These are phyloP conservation scores for Capronia americana DNA, from an alignment of 2,329 filamentous ascomycete species.

Conservation along the genomic window DNA sequence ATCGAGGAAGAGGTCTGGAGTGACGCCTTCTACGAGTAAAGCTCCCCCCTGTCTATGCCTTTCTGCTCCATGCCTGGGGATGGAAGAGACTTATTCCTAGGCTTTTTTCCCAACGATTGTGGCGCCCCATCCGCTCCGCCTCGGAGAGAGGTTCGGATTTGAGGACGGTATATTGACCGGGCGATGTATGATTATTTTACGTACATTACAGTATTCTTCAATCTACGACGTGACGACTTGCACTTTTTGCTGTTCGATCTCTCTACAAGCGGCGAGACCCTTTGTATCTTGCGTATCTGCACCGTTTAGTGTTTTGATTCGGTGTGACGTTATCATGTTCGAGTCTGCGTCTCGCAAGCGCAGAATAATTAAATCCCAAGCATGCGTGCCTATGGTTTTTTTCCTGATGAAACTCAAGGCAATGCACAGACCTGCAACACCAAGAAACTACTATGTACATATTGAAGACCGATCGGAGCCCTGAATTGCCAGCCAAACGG, in stretches of 20 bases:
- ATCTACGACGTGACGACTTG: not conserved
- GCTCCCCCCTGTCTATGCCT: not conserved
- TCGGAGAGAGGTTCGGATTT: slow-evolving; percentile 11
- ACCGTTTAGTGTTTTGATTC: not conserved
- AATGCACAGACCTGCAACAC: too few relatives aligned
- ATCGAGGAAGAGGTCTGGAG: slow-evolving; percentile 31
- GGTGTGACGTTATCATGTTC: not conserved
- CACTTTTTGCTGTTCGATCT: not conserved
- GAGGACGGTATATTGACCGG: slow-evolving; percentile 2
- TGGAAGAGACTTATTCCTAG: slow-evolving; percentile 3
- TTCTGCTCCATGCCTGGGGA: not conserved
- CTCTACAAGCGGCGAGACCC: not conserved
- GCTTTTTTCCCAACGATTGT: slow-evolving; percentile 5
- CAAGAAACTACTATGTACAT: too few relatives aligned
- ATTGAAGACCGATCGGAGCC: too few relatives aligned
- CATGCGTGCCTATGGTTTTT: too few relatives aligned
- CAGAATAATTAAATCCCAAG: not conserved
- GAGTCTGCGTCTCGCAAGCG: not conserved
- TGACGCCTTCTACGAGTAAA: slow-evolving; percentile 33
- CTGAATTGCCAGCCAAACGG: too few relatives aligned
- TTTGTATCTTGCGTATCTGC: not conserved
- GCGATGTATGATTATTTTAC: not conserved
- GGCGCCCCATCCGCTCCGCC: slow-evolving; percentile 2
- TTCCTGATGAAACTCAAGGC: too few relatives aligned
- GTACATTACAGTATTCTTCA: not conserved